phyloP scores from a whole-genome alignment of 805 yeast genomes.

The Starmerella ratchasimensis region DNA sequence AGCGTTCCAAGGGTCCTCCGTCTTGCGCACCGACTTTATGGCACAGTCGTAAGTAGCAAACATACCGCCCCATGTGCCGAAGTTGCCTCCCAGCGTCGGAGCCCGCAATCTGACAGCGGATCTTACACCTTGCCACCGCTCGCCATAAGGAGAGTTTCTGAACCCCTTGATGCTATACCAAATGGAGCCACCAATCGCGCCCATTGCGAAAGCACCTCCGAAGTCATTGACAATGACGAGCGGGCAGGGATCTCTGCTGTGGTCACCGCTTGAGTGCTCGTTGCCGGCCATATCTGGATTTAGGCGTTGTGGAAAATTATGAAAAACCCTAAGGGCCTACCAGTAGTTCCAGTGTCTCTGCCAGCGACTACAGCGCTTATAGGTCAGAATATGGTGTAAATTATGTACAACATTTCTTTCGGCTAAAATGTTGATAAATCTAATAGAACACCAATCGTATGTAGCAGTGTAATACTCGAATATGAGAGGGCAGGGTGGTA shows the following conservation, averaged over 20 bases:
- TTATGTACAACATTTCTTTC: too few relatives aligned
- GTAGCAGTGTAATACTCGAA: too few relatives aligned
- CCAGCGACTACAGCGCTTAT: background rate
- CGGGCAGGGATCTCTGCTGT: conserved; percentile 98
- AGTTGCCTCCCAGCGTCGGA: conserved; percentile 97
- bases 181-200: conserved; percentile 94
- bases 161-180: conserved; percentile 99
- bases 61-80: conserved; percentile 99
- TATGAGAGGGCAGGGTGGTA: too few relatives aligned
- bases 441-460: too few relatives aligned
- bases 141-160: conserved; percentile 92
- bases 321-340: too few relatives aligned
- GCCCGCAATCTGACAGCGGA: conserved; percentile 91
- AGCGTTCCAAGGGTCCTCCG: conserved; percentile 98
- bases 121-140: conserved; percentile 78
- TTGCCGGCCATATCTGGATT: conserved; percentile 8
- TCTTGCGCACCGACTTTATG: conserved; percentile 86
- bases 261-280: conserved; percentile 48
- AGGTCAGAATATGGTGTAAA: too few relatives aligned
- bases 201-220: conserved; percentile 99
- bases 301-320: background rate
- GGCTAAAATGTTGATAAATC: too few relatives aligned
- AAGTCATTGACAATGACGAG: conserved; percentile 89
- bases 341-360: too few relatives aligned
- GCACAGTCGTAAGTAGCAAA: conserved; percentile 92